phyloP scores from a whole-genome alignment of 1,139 yeast genomes.

The Tardiomyces blankii region DNA sequence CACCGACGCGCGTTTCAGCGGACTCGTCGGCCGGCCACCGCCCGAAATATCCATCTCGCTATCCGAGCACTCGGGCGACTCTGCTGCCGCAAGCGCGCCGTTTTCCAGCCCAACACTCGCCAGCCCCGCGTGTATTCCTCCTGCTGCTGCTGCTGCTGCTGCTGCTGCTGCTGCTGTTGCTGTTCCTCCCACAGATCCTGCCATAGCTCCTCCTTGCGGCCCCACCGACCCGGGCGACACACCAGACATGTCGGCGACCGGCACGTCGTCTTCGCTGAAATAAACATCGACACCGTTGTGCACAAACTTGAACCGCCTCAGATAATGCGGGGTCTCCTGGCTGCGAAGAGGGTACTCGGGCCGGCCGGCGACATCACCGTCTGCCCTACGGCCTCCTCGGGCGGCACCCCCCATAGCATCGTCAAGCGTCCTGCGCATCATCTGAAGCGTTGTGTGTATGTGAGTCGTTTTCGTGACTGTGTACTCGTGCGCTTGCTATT shows the following conservation, averaged over 20 bases:
- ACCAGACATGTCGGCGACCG: neutral
- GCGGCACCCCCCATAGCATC: slow-evolving; percentile 9
- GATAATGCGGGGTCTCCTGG: slow-evolving; percentile 21
- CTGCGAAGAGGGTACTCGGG: slow-evolving; percentile 19
- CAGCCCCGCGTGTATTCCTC: too few species aligned
- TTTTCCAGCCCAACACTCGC: too few species aligned
- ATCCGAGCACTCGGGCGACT: neutral
- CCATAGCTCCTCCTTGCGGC: too few species aligned
- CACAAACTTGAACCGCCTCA: slow-evolving; percentile 19
- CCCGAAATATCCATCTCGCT: neutral
- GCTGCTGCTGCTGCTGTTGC: too few species aligned
- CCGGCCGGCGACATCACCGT: neutral
- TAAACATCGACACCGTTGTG: slow-evolving; percentile 12
- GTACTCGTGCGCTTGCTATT: too few species aligned
- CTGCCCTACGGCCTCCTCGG: neutral
- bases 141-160: too few species aligned
- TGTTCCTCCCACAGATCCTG: too few species aligned
- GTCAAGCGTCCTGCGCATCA: too few species aligned
- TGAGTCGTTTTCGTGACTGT: too few species aligned
- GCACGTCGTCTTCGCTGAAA: neutral
- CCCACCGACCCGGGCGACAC: too few species aligned
- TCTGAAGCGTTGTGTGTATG: too few species aligned
- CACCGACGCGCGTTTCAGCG: neutral
- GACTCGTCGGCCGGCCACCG: neutral
- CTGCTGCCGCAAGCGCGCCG: neutral